A percentile compares a stretch with the other conserved stretches of the same genome.
Evolutionary conservation across 2,329 filamentous ascomycete species (phyloP).

Genomic region (Dichotomopilus funicola): DNA sequence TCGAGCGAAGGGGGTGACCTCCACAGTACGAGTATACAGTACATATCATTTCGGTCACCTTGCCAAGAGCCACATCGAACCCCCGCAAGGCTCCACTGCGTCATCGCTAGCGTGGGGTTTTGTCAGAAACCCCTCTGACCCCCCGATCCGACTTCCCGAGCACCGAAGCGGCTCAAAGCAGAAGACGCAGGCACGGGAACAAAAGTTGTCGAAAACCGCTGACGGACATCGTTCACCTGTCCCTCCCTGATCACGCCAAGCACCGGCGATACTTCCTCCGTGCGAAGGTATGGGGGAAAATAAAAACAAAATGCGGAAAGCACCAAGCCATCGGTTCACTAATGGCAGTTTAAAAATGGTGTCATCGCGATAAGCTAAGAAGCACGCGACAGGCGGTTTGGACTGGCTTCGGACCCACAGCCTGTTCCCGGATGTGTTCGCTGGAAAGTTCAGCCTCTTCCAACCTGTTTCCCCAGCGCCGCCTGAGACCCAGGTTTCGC

Average conservation of each 20-base stretch:
- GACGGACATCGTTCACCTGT: background rate
- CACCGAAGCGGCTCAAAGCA: background rate
- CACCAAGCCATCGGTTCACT: too few species aligned
- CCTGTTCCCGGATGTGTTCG: background rate
- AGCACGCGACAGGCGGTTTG: background rate
- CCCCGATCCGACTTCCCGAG: background rate
- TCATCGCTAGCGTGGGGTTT: constrained; percentile 14
- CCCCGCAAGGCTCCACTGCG: constrained; percentile 8
- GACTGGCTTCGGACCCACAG: background rate
- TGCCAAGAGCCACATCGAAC: background rate
- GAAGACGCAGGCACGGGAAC: too few species aligned
- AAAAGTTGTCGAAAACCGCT: too few species aligned
- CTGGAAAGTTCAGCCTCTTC: background rate
- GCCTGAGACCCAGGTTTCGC: background rate
- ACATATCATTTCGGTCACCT: background rate
- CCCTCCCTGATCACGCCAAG: background rate
- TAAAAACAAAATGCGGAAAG: too few species aligned
- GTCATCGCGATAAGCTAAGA: background rate
- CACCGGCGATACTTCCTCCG: background rate
- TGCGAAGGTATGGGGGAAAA: too few species aligned
- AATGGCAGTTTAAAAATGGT: background rate
- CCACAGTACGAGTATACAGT: too few species aligned
- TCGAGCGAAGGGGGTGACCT: too few species aligned
- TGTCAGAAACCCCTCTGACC: background rate
- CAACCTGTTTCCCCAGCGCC: too few species aligned